These are phyloP conservation scores for Cynara cardunculus DNA, from an alignment of 129 eudicot species.

Conservation along the genomic window DNA sequence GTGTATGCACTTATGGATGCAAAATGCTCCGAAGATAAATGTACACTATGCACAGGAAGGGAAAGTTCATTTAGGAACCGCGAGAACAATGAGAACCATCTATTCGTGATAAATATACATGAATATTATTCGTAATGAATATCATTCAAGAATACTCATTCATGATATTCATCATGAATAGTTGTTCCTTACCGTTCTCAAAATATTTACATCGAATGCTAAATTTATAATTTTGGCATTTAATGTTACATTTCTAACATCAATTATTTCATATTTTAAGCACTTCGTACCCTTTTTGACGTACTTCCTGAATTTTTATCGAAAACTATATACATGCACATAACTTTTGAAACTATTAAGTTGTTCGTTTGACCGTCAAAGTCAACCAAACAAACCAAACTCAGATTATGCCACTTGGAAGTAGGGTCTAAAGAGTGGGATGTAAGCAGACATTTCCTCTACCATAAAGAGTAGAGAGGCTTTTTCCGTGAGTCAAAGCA, in stretches of 20 bases:
- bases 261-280: not conserved
- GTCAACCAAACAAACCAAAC: not conserved
- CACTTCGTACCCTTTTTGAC: not conserved
- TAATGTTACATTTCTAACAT: not conserved
- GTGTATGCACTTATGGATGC: not conserved
- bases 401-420: too few species aligned
- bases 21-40: too few species aligned
- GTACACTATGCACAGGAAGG: not conserved
- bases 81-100: not conserved
- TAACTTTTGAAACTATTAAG: not conserved
- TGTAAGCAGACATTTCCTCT: too few species aligned
- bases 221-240: not conserved
- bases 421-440: too few species aligned
- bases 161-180: not conserved
- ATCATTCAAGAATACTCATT: not conserved
- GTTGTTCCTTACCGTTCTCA: not conserved
- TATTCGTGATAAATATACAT: not conserved
- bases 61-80: not conserved
- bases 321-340: not conserved
- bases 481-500: not conserved
- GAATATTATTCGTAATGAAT: not conserved
- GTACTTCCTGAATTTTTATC: not conserved
- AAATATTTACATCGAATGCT: not conserved
- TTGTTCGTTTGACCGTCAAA: constrained; percentile 5
- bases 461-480: too few species aligned